Percentiles rank a stretch among this genome's conserved stretches.
These are phyloP conservation scores for Herpetospermum pedunculosum DNA, from an alignment of 306 rosid species.

Conservation along the genomic window DNA sequence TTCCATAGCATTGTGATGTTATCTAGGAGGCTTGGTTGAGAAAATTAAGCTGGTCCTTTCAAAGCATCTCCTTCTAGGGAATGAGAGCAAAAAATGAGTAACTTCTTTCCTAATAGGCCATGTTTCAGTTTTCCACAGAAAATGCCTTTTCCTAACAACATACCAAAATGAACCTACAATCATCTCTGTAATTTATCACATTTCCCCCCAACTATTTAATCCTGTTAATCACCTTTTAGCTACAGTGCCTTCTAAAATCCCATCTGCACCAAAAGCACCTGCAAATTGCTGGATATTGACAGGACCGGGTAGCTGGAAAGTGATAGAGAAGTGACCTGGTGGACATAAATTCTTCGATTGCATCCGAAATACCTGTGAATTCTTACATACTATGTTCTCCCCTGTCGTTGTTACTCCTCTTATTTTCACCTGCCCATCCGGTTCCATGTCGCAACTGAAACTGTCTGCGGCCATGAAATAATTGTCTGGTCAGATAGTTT, in stretches of 20 bases:
- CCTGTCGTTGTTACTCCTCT: constrained; percentile 65
- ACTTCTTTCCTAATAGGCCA: background rate
- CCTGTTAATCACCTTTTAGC: constrained; percentile 27
- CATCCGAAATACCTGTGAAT: constrained; percentile 69
- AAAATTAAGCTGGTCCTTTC: background rate
- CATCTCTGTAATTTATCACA: background rate
- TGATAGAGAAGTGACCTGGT: constrained; percentile 57
- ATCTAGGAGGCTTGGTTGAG: background rate
- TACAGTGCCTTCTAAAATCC: constrained; percentile 69
- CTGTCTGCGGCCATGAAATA: constrained; percentile 39
- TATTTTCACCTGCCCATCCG: constrained; percentile 46
- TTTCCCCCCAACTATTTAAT: background rate
- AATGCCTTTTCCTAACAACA: background rate
- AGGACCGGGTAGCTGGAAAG: constrained; percentile 74
- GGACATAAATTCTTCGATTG: constrained; percentile 63
- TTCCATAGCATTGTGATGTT: background rate
- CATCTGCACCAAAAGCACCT: constrained; percentile 62
- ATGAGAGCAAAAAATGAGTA: background rate
- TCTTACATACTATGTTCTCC: constrained; percentile 46
- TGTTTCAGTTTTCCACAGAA: background rate
- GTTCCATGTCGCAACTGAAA: constrained; percentile 54
- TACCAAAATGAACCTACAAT: constrained; percentile 1
- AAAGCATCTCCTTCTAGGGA: background rate
- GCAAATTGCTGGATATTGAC: constrained; percentile 53
- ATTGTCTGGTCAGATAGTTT: constrained; percentile 5